These are phyloP conservation scores for Colletotrichum trifolii DNA, from an alignment of 2,329 filamentous ascomycete species.

Conservation along the genomic window DNA sequence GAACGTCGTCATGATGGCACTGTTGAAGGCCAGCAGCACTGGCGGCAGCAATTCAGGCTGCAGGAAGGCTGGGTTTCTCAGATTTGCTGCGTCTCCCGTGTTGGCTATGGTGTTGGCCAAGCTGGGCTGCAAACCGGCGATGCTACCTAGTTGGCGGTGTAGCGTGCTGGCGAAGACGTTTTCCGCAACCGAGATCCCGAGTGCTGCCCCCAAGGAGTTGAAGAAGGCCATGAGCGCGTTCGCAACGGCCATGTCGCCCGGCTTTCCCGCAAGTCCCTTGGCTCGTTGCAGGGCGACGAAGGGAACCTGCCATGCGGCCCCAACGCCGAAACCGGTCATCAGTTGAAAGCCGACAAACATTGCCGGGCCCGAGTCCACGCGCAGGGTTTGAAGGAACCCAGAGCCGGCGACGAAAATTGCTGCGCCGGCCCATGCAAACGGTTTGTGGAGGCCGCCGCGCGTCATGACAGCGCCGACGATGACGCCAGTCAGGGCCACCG, in stretches of 20 bases:
- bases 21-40: conserved; percentile 12
- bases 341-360: conserved; percentile 60
- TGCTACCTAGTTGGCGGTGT: neutral
- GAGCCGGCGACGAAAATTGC: conserved; percentile 56
- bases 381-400: conserved; percentile 66
- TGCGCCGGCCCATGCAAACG: conserved; percentile 51
- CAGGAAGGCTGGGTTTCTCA: neutral
- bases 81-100: conserved; percentile 4
- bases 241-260: conserved; percentile 15
- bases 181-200: conserved; percentile 7
- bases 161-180: conserved; percentile 13
- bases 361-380: conserved; percentile 62
- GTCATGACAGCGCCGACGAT: conserved; percentile 54
- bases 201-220: conserved; percentile 7
- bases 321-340: conserved; percentile 10
- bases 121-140: conserved; percentile 3
- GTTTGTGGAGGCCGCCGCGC: conserved; percentile 48
- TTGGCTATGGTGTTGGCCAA: conserved; percentile 2
- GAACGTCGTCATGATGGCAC: conserved; percentile 9
- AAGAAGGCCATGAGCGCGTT: conserved; percentile 16
- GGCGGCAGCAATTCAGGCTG: neutral
- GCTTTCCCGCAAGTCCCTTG: neutral
- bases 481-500: conserved; percentile 59
- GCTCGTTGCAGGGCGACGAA: conserved; percentile 12
- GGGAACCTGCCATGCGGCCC: conserved; percentile 18